Evolutionary conservation across 2,329 filamentous ascomycete genomes (phyloP).

Genomic region (Neobulgaria alba): DNA sequence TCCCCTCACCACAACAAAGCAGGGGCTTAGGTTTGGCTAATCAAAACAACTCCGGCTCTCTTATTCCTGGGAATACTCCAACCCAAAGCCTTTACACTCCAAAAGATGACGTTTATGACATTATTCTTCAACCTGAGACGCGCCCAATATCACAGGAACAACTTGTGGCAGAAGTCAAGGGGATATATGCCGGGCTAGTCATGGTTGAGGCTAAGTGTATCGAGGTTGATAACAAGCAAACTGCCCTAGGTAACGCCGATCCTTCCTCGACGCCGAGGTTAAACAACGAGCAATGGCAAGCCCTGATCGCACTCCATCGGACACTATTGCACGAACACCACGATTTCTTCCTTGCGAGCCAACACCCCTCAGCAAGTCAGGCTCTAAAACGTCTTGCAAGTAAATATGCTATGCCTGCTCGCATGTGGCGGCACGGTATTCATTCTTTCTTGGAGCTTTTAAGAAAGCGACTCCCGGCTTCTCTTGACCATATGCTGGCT

Average conservation of each 20-base stretch:
- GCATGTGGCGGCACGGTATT: conserved; percentile 92
- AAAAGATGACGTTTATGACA: conserved; percentile 37
- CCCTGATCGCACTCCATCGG: conserved; percentile 71
- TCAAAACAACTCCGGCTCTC: background rate
- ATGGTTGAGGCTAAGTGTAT: conserved; percentile 87
- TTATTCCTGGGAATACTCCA: background rate
- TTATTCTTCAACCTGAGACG: conserved; percentile 39
- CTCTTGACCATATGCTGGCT: conserved; percentile 79
- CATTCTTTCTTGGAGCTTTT: conserved; percentile 75
- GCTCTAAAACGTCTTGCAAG: conserved; percentile 60
- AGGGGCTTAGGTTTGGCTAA: background rate
- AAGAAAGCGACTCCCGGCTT: conserved; percentile 63
- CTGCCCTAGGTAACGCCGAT: conserved; percentile 36
- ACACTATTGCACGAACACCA: conserved; percentile 76
- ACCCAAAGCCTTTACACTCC: conserved; percentile 18
- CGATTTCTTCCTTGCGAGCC: conserved; percentile 78
- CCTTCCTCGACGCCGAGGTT: conserved; percentile 35
- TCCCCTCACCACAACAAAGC: conserved; percentile 2
- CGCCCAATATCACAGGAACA: conserved; percentile 33
- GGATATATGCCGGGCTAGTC: conserved; percentile 71
- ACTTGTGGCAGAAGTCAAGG: conserved; percentile 25
- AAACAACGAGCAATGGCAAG: conserved; percentile 70
- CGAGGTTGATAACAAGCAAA: conserved; percentile 63
- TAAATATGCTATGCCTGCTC: conserved; percentile 84
- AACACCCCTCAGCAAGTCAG: conserved; percentile 70